Evolutionary conservation across 495 filamentous ascomycete genomes (phyloP), one percentile per base, ranked within the genome.

Genomic region (Tirmania nivea): DNA sequence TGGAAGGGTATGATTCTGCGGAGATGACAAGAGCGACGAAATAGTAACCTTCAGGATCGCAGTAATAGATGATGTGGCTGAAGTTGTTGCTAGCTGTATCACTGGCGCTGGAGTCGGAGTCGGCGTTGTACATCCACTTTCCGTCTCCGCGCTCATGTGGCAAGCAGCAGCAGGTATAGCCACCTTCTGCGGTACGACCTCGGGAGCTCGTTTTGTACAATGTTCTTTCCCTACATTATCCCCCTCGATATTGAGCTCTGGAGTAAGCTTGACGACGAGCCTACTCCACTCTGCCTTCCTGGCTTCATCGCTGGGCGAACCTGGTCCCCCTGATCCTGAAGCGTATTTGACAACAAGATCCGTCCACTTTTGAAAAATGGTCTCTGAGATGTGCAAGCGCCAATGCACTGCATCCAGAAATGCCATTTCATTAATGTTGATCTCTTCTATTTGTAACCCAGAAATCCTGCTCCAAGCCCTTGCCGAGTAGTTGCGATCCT

Each of bases 401-500:
- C 90, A 97, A 59, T 85, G 78, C 53, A 97, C 84, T 11, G 88
- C 86, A 50, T 79, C 66, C 17, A 96, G 75, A 66, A 96, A 97
- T 45, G 85, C 79, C 71, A 93, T 82, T 69, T 97, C 90, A 65
- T 95, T 96, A 58, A 84, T 79, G 69, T 96, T 96, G 67, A 97
- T 94, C 69, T 97, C 90, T 35, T 74, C 68, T 0, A 84, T 86
- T 58, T 84, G 84, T 37, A 96, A 72, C 37, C 89, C 88, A 19
- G 89, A 95, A 52, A 97, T 96, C 71, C 92, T 95, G 66, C 90
- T 95, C 90, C 90, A 97, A 19, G 90, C 90, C 36, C 86, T 77
- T 42, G 90, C 87, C 8, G 92, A 96, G 68, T 88, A 97, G 67
- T 96, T 97, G 48, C 90, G 82, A 67, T 97, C 90, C 66, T 97